Conservation (phyloP, 2,329 filamentous ascomycete species). For the Parasarocladium wereldwijsianum region DNA sequence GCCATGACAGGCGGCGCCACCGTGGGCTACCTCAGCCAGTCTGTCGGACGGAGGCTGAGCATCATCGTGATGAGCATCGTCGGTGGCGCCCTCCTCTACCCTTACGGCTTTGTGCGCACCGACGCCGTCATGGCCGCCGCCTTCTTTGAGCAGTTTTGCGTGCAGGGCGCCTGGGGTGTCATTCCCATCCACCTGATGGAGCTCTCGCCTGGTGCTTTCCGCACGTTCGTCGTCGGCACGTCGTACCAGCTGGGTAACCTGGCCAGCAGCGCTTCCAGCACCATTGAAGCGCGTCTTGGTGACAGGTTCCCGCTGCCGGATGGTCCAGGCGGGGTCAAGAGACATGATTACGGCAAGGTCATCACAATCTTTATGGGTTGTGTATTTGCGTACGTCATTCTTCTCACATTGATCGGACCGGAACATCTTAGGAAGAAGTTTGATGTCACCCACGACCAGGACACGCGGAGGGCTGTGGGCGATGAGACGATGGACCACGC, state of each 20-base stretch:
- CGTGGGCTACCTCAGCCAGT: slow-evolving; percentile 53
- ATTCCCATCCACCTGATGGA: slow-evolving; percentile 72
- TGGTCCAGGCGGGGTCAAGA: slow-evolving; percentile 27
- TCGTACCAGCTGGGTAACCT: slow-evolving; percentile 69
- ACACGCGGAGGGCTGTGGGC: slow-evolving; percentile 30
- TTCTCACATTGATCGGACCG: slow-evolving; percentile 48
- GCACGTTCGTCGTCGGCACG: slow-evolving; percentile 62
- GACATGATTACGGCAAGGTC: slow-evolving; percentile 67
- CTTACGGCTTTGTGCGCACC: slow-evolving; percentile 56
- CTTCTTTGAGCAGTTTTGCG: slow-evolving; percentile 73
- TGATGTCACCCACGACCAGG: slow-evolving; percentile 31
- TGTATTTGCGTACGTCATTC: slow-evolving; percentile 51
- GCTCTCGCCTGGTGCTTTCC: slow-evolving; percentile 54
- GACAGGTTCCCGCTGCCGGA: slow-evolving; percentile 57
- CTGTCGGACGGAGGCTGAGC: slow-evolving; percentile 52
- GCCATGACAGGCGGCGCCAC: slow-evolving; percentile 53
- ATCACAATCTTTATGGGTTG: slow-evolving; percentile 88
- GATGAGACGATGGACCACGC: slow-evolving; percentile 16
- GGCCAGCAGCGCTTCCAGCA: slow-evolving; percentile 52
- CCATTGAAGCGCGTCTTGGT: slow-evolving; percentile 63
- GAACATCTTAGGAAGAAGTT: slow-evolving; percentile 37
- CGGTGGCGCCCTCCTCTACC: slow-evolving; percentile 68
- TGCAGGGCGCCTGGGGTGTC: slow-evolving; percentile 63
- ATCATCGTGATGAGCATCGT: slow-evolving; percentile 49
- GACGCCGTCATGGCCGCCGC: slow-evolving; percentile 59